Evolutionary conservation across 768 basidiomycete genomes (phyloP), one percentile per base, ranked within the genome.

Genomic region (Lactarius sanguifluus): DNA sequence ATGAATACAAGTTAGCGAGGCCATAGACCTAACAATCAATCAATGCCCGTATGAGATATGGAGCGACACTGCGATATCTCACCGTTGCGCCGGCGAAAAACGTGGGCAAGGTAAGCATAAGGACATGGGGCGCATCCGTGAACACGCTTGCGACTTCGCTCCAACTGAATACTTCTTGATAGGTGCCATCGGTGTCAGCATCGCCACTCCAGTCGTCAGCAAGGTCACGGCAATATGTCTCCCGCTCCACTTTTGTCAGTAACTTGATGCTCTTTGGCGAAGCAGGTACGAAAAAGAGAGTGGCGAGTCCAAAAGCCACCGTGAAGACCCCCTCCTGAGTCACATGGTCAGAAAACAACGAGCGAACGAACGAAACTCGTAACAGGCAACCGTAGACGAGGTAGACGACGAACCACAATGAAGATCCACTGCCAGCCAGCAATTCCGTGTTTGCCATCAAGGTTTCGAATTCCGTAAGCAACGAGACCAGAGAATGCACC

Each of bases 371-470:
- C 40, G 28, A 30, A 30, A 30, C 28, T 30, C 28, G 28, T 3
- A 30, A 30, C 28, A 3, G 28, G 28, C 28, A 30, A 3, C 28
- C 28, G 28, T 30, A 30, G 28, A 30, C 28, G 13, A 12, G 28
- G 12, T 3, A 50, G 2, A 43, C 7, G 2, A 64, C 73, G 1
- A 73, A 83, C 82, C 34, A 87, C 76, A 62, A 86, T 84, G 73
- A 87, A 86, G 55, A 88, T 83, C 87, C 86, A 90, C 16, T 83
- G 78, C 87, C 87, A 89, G 0, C 83, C 87, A 2, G 82, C 77
- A 64, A 75, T 79, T 3, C 84, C 82, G 2, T 81, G 79, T 18
- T 80, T 74, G 9, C 84, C 84, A 50, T 85, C 74, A 79, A 90
- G 84, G 18, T 84, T 75, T 20, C 79, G 70, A 59, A 90, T 86